phyloP scores from a whole-genome alignment of 1,284 basidiomycete genomes.

The Ustilago loliicola region DNA sequence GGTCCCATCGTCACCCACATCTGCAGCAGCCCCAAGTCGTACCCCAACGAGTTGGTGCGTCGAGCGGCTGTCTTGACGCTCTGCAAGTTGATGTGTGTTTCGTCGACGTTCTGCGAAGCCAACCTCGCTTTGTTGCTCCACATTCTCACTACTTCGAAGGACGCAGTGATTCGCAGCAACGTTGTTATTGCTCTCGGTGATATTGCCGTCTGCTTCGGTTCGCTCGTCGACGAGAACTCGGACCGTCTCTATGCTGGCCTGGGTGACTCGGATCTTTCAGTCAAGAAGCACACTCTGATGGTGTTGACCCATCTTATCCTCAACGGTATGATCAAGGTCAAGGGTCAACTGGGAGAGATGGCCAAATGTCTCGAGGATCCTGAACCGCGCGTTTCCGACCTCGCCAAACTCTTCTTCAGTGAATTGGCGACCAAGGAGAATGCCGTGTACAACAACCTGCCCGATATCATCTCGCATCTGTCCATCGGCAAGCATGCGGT shows the following conservation, averaged over 20 bases:
- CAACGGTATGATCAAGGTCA: constrained; percentile 99
- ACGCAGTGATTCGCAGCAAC: constrained; percentile 90
- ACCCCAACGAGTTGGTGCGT: constrained; percentile 84
- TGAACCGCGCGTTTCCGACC: constrained; percentile 88
- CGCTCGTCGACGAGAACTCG: constrained; percentile 95
- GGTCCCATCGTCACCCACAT: constrained; percentile 91
- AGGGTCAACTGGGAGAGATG: constrained; percentile 99
- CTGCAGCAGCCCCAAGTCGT: constrained; percentile 76
- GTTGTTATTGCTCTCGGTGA: constrained; percentile 97
- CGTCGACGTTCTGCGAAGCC: constrained; percentile 90
- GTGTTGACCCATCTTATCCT: constrained; percentile 96
- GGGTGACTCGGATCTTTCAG: constrained; percentile 84
- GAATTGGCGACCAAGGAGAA: constrained; percentile 97
- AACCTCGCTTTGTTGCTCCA: constrained; percentile 91
- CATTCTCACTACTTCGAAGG: constrained; percentile 89
- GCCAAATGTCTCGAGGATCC: constrained; percentile 96
- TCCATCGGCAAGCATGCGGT: constrained; percentile 94
- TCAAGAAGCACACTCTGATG: constrained; percentile 99
- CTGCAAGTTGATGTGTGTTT: constrained; percentile 97
- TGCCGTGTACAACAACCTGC: constrained; percentile 98
- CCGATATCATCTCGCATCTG: constrained; percentile 77
- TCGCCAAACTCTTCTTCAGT: constrained; percentile 96
- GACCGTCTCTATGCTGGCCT: constrained; percentile 94
- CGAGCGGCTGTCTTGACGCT: constrained; percentile 89
- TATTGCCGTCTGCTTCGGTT: constrained; percentile 96